Conservation (phyloP, 202 grass and related monocot species). For the Thinopyrum obtusiflorum region DNA sequence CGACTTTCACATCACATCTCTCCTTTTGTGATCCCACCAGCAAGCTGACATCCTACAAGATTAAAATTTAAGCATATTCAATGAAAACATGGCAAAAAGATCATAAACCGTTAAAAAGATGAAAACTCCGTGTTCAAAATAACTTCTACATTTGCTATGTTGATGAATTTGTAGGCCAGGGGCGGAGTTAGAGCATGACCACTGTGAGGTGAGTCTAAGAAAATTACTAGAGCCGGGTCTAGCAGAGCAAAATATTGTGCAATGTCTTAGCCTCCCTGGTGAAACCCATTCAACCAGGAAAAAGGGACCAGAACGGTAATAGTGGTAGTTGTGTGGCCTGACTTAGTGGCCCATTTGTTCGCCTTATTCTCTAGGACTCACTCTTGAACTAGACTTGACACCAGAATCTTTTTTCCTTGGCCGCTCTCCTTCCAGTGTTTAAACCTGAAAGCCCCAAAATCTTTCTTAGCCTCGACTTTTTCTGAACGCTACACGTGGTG, state of each 20-base stretch:
- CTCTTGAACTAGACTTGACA: no score
- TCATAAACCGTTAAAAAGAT: neutral
- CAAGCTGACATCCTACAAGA: constrained; percentile 65
- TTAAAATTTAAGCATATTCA: constrained; percentile 13
- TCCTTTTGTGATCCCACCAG: constrained; percentile 89
- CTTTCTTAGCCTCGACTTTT: neutral
- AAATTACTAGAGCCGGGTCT: neutral
- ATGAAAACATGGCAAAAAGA: neutral
- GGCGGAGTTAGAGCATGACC: neutral
- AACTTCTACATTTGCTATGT: neutral
- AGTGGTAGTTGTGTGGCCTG: neutral
- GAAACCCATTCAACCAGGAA: neutral
- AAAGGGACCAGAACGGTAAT: neutral
- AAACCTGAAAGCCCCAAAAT: neutral
- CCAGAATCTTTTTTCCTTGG: neutral
- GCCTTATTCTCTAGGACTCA: no score
- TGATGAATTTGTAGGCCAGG: neutral
- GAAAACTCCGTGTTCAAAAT: neutral
- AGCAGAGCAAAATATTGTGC: neutral
- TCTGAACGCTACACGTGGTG: neutral
- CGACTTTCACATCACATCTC: constrained; percentile 81
- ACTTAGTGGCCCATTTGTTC: neutral
- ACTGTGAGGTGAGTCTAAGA: neutral
- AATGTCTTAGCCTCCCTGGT: no score
- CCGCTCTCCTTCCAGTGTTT: neutral